These are phyloP conservation scores for Fusarium newnesense DNA, from an alignment of 2,329 filamentous ascomycete genomes.

Conservation along the genomic window DNA sequence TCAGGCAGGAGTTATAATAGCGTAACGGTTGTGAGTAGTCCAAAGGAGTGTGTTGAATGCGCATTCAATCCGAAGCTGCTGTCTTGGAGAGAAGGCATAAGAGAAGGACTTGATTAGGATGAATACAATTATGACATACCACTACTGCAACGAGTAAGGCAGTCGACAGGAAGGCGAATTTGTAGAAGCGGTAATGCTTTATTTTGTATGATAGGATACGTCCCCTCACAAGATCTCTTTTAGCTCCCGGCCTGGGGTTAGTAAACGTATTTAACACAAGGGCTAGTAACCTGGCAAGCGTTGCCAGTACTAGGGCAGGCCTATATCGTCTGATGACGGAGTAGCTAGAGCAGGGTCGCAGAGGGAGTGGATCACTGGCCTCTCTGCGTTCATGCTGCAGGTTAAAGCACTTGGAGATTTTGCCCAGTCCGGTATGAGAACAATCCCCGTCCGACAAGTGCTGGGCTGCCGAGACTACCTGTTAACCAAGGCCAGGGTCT, in stretches of 20 bases:
- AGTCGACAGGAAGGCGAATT: slow-evolving; percentile 35
- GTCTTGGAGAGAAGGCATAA: slow-evolving; percentile 28
- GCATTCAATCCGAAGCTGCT: slow-evolving; percentile 28
- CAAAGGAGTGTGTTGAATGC: slow-evolving; percentile 41
- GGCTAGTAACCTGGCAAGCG: slow-evolving; percentile 41
- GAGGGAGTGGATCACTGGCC: slow-evolving; percentile 43
- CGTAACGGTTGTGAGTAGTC: slow-evolving; percentile 35
- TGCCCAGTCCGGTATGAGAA: slow-evolving; percentile 40
- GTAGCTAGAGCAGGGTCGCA: slow-evolving; percentile 42
- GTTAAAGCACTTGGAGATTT: slow-evolving; percentile 45
- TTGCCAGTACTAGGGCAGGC: slow-evolving; percentile 41
- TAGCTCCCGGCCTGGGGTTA: slow-evolving; percentile 44
- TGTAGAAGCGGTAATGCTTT: slow-evolving; percentile 34
- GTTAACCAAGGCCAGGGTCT: slow-evolving; percentile 48
- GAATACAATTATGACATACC: slow-evolving; percentile 21
- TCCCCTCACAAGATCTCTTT: slow-evolving; percentile 41
- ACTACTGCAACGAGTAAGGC: slow-evolving; percentile 15
- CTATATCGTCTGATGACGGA: slow-evolving; percentile 47
- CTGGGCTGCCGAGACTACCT: slow-evolving; percentile 50
- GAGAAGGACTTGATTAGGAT: slow-evolving; percentile 34
- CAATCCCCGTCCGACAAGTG: slow-evolving; percentile 38
- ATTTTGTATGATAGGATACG: slow-evolving; percentile 43
- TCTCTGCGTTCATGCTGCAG: slow-evolving; percentile 45
- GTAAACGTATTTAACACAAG: slow-evolving; percentile 45
- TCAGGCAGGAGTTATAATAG: slow-evolving; percentile 34